These are phyloP conservation scores for Stagonosporopsis cucurbitacearum DNA, from an alignment of 2,329 filamentous ascomycete genomes.

Conservation along the genomic window DNA sequence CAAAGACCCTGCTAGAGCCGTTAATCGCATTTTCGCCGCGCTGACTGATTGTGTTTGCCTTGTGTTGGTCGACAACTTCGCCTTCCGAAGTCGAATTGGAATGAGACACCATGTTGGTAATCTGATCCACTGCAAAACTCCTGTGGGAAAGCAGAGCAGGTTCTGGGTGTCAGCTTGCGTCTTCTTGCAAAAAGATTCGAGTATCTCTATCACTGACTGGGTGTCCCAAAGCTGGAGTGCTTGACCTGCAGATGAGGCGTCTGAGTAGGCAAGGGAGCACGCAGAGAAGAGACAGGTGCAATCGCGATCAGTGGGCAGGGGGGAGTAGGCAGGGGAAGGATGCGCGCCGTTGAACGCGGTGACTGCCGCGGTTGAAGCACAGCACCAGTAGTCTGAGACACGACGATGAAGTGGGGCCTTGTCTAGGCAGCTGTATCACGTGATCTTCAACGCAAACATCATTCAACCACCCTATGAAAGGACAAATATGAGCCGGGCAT, in stretches of 20 bases:
- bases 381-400: slow-evolving; percentile 6
- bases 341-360: slow-evolving; percentile 17
- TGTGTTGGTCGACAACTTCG: slow-evolving; percentile 39
- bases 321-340: slow-evolving; percentile 13
- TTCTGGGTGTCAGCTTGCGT: slow-evolving; percentile 42
- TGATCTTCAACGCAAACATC: background rate
- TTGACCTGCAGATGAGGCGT: slow-evolving; percentile 31
- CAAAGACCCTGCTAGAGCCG: slow-evolving; percentile 41
- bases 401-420: slow-evolving; percentile 9
- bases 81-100: slow-evolving; percentile 40
- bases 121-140: slow-evolving; percentile 10
- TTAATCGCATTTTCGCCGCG: slow-evolving; percentile 42
- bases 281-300: slow-evolving; percentile 36
- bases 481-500: background rate
- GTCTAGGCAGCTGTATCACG: background rate
- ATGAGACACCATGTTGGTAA: slow-evolving; percentile 33
- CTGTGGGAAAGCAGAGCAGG: slow-evolving; percentile 19
- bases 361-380: slow-evolving; percentile 12
- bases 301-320: slow-evolving; percentile 20
- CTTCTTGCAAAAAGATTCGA: slow-evolving; percentile 33
- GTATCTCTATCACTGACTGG: slow-evolving; percentile 48
- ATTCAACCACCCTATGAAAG: background rate
- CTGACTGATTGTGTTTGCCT: slow-evolving; percentile 45
- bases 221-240: slow-evolving; percentile 36
- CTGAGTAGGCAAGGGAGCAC: slow-evolving; percentile 34